Base-by-base conservation (phyloP, 2,329 filamentous ascomycete species). In the Zopfia rhizophila region DNA sequence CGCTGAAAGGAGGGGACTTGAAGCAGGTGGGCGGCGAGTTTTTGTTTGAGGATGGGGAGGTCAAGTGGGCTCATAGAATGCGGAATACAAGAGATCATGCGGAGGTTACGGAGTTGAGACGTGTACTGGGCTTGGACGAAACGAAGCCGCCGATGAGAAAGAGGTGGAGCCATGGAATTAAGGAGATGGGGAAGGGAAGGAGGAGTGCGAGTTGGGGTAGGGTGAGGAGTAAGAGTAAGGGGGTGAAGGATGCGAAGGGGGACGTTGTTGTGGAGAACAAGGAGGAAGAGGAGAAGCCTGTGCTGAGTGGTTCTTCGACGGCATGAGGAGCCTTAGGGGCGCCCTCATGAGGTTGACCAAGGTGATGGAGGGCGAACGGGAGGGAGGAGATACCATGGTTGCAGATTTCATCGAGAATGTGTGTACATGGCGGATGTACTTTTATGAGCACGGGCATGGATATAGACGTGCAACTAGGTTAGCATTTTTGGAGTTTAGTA, bases 51-150 rank as follows among this genome's bases (percentile, higher is more conserved):
- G 76, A 82, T 61, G 88, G 88, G 72, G 75, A 75, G 42, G 81
- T 90, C 19, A 85, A 83, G 1, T 95, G 90, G 90, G 91, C 87
- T 60, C 89, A 93, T 72, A 80, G 89, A 19, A 95, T 95, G 90
- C 79, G 78, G 64, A 89, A 83, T 45, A 93, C 89, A 10, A 76
- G 90, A 36, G 90, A 92, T 56, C 90, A 95, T 65, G 82, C 82
- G 1, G 89, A 91, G 75, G 77, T 92, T 1, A 78, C 79, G 0
- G 85, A 86, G 66, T 60, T 91, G 43, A 82, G 84, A 72, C 76
- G 82, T 57, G 69, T 89, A 10, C 67, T 91, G 32, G 86, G 86
- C 0, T 39, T 72, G 14, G 61, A 68, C 29, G 62, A 43, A 5
- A 49, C 45, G 17, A 60, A 60, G 35, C 59, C 61, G 25, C 63